Evolutionary conservation across 208 protist genomes (phyloP), one percentile per base, ranked within the genome.

Genomic region (Sergeia podlipaevii): DNA sequence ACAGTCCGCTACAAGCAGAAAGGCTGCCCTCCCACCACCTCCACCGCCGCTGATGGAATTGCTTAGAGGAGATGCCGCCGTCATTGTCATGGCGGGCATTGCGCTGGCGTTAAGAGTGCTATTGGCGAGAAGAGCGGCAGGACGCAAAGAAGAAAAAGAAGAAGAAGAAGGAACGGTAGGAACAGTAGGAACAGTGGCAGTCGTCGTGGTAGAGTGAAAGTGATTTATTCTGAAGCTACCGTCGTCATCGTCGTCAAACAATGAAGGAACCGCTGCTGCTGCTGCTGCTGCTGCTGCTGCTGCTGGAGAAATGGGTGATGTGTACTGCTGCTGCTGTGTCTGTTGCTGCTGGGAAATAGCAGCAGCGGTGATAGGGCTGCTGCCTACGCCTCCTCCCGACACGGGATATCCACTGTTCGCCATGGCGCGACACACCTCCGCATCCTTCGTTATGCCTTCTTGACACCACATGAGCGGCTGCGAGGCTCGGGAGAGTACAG

Each of bases 1-100:
- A 44, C 82, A 92, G 65, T 96, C 91, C 28, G 66, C 67, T 28
- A 96, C 85, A 10, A 71, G 52, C 27, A 96, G 63, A n/a, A n/a
- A n/a, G n/a, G n/a, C 28, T 69, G 24, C 45, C 60, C 38, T 48
- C 45, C 51, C 8, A 5, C 44, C 15, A 56, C 45, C 46, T 48
- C 11, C 44, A 60, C 28, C 48, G 24, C 23, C 47, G 53, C 2
- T 21, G 56, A 11, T 13, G 46, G 33, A 23, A 4, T n/a, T n/a
- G n/a, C n/a, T n/a, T n/a, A n/a, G n/a, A n/a, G n/a, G n/a, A n/a
- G n/a, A n/a, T n/a, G n/a, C 20, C 55, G 33, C 27, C 50, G 30
- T 20, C 51, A 32, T 34, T 24, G 49, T 49, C 47, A 43, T 17
- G 36, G 24, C 39, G 20, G 30, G 30, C 23, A 17, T 43, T 23